A percentile compares a stretch with the other conserved stretches of the same genome.
These are phyloP conservation scores for Nemania sp. DNA, from an alignment of 2,329 filamentous ascomycete genomes.

Conservation along the genomic window DNA sequence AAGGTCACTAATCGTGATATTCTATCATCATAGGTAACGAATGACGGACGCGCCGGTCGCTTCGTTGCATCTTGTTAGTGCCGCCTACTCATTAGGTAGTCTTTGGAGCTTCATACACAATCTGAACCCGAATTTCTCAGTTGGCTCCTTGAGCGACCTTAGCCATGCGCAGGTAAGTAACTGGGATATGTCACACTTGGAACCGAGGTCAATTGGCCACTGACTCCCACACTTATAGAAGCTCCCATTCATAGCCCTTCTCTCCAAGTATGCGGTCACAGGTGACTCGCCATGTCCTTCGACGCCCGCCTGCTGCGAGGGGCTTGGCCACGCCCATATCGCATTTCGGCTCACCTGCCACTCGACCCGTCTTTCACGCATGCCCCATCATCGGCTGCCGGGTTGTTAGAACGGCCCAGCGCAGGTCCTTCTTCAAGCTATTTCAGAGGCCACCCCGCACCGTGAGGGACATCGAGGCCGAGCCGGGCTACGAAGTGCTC, in stretches of 20 bases:
- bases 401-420: conserved; percentile 42
- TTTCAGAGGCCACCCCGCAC: conserved; percentile 63
- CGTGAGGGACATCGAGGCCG: conserved; percentile 65
- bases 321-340: conserved; percentile 22
- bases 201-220: conserved; percentile 22
- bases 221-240: conserved; percentile 32
- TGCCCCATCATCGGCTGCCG: conserved; percentile 39
- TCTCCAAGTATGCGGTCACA: conserved; percentile 44
- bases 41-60: conserved; percentile 29
- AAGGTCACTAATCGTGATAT: conserved; percentile 6
- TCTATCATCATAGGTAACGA: conserved; percentile 3
- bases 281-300: conserved; percentile 45
- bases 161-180: conserved; percentile 40
- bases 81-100: not conserved
- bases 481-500: conserved; percentile 73
- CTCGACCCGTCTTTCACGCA: conserved; percentile 37
- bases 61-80: conserved; percentile 11
- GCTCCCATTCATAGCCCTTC: conserved; percentile 33
- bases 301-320: conserved; percentile 42
- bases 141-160: conserved; percentile 19
- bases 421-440: conserved; percentile 66
- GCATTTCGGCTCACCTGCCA: conserved; percentile 14
- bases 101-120: conserved; percentile 21
- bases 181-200: not conserved
- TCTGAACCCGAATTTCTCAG: conserved; percentile 6